Base-by-base conservation (phyloP, 2,329 filamentous ascomycete genomes). In the Davidsoniella australis region DNA sequence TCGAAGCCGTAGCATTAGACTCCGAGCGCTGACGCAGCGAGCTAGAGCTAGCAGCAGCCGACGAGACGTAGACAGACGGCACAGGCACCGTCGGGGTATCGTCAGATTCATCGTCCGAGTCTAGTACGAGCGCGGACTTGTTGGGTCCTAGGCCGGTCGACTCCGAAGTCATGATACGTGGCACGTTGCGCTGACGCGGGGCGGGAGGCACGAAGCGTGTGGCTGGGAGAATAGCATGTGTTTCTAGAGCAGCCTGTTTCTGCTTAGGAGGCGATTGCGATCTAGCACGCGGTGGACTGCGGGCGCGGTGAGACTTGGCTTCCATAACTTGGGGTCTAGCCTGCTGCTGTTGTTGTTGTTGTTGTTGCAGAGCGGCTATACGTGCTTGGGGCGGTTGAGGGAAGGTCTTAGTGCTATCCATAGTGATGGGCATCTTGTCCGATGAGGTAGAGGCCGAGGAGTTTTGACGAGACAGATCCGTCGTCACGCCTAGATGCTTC, bases 31-130 rank as follows among this genome's bases (percentile, higher is more conserved):
- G 42, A 37, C 46, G 49, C 16, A 55, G 56, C 9, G 56, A 57
- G 38, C 57, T 63, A 37, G 57, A 61, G n/a, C 52, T 59, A 38
- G 62, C 58, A 3, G 62, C 60, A 61, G 71, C 70, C 53, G 20
- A 40, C 17, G 42, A 45, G 17, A 16, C 41, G 20, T 40, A 45
- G 12, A 24, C 24, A 9, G 58, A 60, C 9, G 54, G 53, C 14
- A 57, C 55, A 38, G 59, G 57, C 8, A 57, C 47, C 3, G 29
- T 20, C 12, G 44, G n/a, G 16, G 62, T 58, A 18, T 55, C 50
- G 12, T 60, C 57, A 4, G 58, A 56, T 10, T 59, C 56, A 4
- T 57, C 58, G 9, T 68, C 68, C 2, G 68, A 71, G 40, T 69
- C 68, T 6, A 68, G 59, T 6, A 67, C 56, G 3, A 66, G 58